These are phyloP conservation scores for Cryphonectria japonica DNA, from an alignment of 2,329 filamentous ascomycete species.

Conservation along the genomic window DNA sequence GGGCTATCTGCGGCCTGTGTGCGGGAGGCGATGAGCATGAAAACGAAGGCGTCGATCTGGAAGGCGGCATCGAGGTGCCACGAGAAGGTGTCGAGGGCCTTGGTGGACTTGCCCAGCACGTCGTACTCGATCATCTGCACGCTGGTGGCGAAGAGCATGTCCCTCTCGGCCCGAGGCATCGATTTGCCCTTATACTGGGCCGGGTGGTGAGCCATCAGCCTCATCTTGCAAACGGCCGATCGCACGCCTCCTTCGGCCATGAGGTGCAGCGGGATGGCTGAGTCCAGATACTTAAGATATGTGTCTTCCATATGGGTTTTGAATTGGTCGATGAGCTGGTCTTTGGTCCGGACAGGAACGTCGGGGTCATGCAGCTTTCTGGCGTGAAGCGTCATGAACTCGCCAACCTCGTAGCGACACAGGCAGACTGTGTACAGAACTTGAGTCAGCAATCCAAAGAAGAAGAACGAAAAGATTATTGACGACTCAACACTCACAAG, in stretches of 20 bases:
- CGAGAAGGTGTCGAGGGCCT: slow-evolving; percentile 28
- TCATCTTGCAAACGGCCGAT: slow-evolving; percentile 33
- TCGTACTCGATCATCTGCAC: slow-evolving; percentile 32
- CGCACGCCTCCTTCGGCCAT: slow-evolving; percentile 29
- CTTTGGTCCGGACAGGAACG: slow-evolving; percentile 29
- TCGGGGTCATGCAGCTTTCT: slow-evolving; percentile 48
- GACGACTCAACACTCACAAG: slow-evolving; percentile 34
- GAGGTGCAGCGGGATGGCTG: slow-evolving; percentile 41
- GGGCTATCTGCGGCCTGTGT: slow-evolving; percentile 28
- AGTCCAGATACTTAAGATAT: slow-evolving; percentile 38
- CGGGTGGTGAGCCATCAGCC: slow-evolving; percentile 34
- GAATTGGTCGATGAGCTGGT: slow-evolving; percentile 37
- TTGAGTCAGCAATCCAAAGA: not conserved
- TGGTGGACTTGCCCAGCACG: slow-evolving; percentile 26
- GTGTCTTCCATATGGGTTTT: slow-evolving; percentile 35
- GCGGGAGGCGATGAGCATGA: slow-evolving; percentile 30
- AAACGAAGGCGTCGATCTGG: slow-evolving; percentile 32
- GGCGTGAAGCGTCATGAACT: slow-evolving; percentile 43
- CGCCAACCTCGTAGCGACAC: slow-evolving; percentile 45
- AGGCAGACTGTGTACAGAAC: slow-evolving; percentile 38
- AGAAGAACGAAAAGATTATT: not conserved
- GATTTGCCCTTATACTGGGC: slow-evolving; percentile 31
- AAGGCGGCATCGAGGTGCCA: slow-evolving; percentile 35
- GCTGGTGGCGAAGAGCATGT: slow-evolving; percentile 32
- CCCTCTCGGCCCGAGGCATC: slow-evolving; percentile 32